A percentile compares a stretch with the other conserved stretches of the same genome.
Evolutionary conservation across 371 early-diverging fungal species (phyloP).

Genomic region (Capniomyces stellatus): DNA sequence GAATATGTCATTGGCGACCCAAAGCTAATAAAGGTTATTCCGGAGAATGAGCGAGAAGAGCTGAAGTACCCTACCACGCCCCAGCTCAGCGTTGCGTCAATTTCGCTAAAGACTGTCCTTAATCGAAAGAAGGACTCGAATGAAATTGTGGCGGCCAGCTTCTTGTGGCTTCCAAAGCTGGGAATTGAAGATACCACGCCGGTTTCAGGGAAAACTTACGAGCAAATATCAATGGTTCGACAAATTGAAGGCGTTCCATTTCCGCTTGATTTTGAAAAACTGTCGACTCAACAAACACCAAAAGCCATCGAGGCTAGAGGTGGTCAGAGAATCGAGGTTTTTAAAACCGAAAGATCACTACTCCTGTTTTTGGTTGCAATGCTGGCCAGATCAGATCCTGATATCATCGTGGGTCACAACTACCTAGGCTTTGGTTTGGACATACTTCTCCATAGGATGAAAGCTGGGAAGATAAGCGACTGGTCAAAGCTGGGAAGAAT

Average conservation of each 20-base stretch:
- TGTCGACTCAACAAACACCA: conserved; percentile 6
- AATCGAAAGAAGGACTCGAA: conserved; percentile 61
- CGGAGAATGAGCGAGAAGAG: conserved; percentile 28
- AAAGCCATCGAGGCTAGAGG: conserved; percentile 5
- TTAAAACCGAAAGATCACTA: conserved; percentile 24
- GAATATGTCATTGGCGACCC: conserved; percentile 52
- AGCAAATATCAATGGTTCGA: conserved; percentile 45
- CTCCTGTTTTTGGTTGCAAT: conserved; percentile 33
- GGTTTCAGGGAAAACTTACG: conserved; percentile 1
- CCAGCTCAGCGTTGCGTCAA: conserved; percentile 66
- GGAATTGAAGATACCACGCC: neutral
- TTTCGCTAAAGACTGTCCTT: conserved; percentile 63
- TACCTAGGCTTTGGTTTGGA: conserved; percentile 85
- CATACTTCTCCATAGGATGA: conserved; percentile 84
- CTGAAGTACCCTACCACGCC: conserved; percentile 34
- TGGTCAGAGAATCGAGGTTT: conserved; percentile 11
- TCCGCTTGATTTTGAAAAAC: conserved; percentile 27
- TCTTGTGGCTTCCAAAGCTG: conserved; percentile 36
- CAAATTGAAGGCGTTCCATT: conserved; percentile 24
- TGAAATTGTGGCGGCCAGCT: conserved; percentile 66
- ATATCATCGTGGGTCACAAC: conserved; percentile 93
- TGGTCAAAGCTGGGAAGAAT: conserved; percentile 78
- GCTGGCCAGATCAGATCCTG: conserved; percentile 68
- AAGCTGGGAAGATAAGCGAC: conserved; percentile 40
- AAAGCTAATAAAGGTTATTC: conserved; percentile 41